A percentile compares a stretch with the other conserved stretches of the same genome.
Conservation (phyloP, 2,329 filamentous ascomycete genomes). For the Fonsecaea pedrosoi region DNA sequence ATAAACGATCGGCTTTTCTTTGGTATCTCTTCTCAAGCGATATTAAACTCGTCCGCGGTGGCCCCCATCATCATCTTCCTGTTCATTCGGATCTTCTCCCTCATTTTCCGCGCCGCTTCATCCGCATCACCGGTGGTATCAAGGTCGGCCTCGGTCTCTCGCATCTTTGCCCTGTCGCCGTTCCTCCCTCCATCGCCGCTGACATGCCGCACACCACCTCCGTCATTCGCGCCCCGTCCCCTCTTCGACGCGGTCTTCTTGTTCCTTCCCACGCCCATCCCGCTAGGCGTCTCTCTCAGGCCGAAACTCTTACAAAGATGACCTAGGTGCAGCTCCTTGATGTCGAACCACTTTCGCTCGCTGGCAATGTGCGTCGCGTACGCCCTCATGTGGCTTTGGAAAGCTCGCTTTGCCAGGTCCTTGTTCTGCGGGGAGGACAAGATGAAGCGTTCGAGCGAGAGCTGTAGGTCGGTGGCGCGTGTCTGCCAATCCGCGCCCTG, state of each 20-base stretch:
- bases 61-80: slow-evolving; percentile 58
- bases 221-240: slow-evolving; percentile 41
- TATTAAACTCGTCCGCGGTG: slow-evolving; percentile 64
- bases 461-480: slow-evolving; percentile 70
- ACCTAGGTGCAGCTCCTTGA: slow-evolving; percentile 86
- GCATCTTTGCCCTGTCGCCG: slow-evolving; percentile 19
- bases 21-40: slow-evolving; percentile 50
- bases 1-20: not conserved
- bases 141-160: slow-evolving; percentile 23
- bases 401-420: slow-evolving; percentile 82
- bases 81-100: slow-evolving; percentile 57
- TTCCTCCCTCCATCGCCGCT: slow-evolving; percentile 41
- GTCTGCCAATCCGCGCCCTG: slow-evolving; percentile 65
- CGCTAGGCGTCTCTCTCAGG: slow-evolving; percentile 83
- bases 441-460: slow-evolving; percentile 70
- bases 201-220: slow-evolving; percentile 42
- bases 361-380: slow-evolving; percentile 92
- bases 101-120: slow-evolving; percentile 61
- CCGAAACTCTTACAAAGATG: slow-evolving; percentile 95
- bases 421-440: slow-evolving; percentile 71
- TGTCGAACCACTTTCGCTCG: slow-evolving; percentile 87
- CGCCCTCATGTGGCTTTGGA: slow-evolving; percentile 88
- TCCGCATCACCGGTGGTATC: slow-evolving; percentile 47
- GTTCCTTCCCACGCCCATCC: slow-evolving; percentile 59
- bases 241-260: slow-evolving; percentile 47